phyloP scores from a whole-genome alignment of 768 basidiomycete genomes.

The Tylopilus sp. region DNA sequence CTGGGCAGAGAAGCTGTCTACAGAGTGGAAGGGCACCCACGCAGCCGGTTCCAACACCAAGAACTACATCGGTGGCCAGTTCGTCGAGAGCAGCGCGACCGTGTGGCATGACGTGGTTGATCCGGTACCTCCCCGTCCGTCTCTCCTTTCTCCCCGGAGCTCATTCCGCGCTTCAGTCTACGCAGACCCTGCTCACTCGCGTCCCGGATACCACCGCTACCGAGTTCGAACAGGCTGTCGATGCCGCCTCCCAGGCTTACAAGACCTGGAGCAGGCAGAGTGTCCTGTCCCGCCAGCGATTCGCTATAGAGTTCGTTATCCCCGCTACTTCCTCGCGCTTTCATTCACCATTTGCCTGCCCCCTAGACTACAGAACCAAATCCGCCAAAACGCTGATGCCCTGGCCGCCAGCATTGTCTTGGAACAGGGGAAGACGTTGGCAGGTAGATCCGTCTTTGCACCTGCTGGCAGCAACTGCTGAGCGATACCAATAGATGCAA shows the following conservation, averaged over 20 bases:
- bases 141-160: background rate
- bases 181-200: conserved; percentile 83
- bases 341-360: conserved; percentile 4
- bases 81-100: conserved; percentile 72
- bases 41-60: conserved; percentile 84
- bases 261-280: conserved; percentile 87
- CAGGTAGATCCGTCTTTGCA: conserved; percentile 45
- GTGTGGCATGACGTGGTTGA: conserved; percentile 88
- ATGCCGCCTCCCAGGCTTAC: conserved; percentile 81
- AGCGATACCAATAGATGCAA: conserved; percentile 61
- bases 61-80: conserved; percentile 90
- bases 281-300: conserved; percentile 80
- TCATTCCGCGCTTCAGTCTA: conserved; percentile 51
- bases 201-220: conserved; percentile 83
- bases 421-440: conserved; percentile 93
- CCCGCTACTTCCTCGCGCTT: background rate
- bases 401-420: conserved; percentile 88
- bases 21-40: conserved; percentile 84
- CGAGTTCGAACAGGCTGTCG: conserved; percentile 83
- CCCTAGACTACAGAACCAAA: conserved; percentile 75
- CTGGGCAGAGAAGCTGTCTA: conserved; percentile 66
- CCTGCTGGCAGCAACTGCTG: background rate
- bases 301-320: conserved; percentile 78
- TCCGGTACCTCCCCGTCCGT: conserved; percentile 55
- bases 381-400: conserved; percentile 82